A percentile compares a stretch with the other conserved stretches of the same genome.
These are phyloP conservation scores for Lasiosphaeriaceae sp. DNA, from an alignment of 495 filamentous ascomycete species.

Conservation along the genomic window DNA sequence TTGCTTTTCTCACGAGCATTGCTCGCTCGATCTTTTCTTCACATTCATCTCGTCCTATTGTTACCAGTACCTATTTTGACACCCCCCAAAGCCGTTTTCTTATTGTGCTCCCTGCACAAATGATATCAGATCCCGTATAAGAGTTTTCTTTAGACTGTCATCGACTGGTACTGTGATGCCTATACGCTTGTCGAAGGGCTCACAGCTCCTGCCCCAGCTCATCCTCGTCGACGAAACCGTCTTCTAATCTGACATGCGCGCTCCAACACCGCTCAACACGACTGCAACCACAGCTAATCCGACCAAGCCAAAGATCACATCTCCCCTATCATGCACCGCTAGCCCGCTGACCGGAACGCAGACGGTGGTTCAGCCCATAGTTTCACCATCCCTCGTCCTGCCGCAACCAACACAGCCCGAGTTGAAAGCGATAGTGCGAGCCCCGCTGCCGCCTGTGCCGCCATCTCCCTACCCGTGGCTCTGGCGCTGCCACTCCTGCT, in stretches of 20 bases:
- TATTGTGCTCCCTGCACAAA: too few relatives aligned
- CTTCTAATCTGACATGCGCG: background rate
- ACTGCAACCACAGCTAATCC: background rate
- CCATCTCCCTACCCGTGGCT: constrained; percentile 35
- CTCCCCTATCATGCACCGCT: background rate
- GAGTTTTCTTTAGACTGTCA: too few relatives aligned
- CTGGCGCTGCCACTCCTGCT: constrained; percentile 45
- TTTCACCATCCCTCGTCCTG: background rate
- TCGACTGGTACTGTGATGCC: too few relatives aligned
- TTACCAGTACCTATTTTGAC: too few relatives aligned
- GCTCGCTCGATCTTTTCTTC: too few relatives aligned
- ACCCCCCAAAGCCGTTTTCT: too few relatives aligned
- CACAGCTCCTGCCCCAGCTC: background rate
- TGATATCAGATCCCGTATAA: too few relatives aligned
- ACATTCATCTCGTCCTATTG: too few relatives aligned
- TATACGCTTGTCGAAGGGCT: background rate
- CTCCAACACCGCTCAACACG: background rate
- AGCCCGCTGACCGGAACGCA: background rate
- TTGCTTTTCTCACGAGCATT: too few relatives aligned
- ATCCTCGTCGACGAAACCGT: background rate
- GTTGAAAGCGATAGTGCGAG: background rate
- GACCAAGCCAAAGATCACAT: background rate
- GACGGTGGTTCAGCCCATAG: background rate
- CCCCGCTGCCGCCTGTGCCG: constrained; percentile 1
- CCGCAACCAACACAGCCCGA: background rate